A percentile compares a stretch with the other conserved stretches of the same genome.
Evolutionary conservation across 805 yeast genomes (phyloP).

Genomic region (Wickerhamiella brachini): DNA sequence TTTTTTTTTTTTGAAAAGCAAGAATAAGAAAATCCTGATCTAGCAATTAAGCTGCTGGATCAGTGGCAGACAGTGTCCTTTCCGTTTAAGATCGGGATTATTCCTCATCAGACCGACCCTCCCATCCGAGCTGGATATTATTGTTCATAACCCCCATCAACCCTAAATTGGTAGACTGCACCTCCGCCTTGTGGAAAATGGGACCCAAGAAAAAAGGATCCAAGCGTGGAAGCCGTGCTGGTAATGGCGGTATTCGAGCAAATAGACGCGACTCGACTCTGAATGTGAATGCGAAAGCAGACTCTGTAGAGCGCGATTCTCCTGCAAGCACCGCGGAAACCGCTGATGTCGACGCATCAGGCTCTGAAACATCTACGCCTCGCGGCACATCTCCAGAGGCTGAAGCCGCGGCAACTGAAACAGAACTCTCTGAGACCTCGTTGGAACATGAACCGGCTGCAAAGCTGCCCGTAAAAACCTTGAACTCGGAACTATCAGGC

Average conservation of each 20-base stretch:
- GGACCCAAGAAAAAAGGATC: background rate
- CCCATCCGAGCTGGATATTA: background rate
- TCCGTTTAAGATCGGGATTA: background rate
- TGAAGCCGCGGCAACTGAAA: background rate
- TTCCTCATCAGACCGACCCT: background rate
- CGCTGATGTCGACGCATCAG: background rate
- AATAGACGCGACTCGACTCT: background rate
- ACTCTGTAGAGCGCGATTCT: no score
- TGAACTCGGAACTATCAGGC: background rate
- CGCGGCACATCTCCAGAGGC: background rate
- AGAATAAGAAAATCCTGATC: no score
- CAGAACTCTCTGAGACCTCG: background rate
- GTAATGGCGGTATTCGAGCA: background rate
- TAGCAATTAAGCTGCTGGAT: background rate
- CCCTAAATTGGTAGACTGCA: background rate
- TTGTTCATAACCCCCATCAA: background rate
- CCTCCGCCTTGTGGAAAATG: background rate
- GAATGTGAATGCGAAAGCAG: no score
- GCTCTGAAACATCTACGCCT: background rate
- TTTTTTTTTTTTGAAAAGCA: no score
- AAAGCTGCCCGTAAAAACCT: background rate
- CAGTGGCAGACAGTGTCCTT: background rate
- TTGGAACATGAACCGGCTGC: background rate
- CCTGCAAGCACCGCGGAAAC: background rate
- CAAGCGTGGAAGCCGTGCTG: background rate